phyloP scores from a whole-genome alignment of 208 protist genomes.

The Leishmania martiniquensis region DNA sequence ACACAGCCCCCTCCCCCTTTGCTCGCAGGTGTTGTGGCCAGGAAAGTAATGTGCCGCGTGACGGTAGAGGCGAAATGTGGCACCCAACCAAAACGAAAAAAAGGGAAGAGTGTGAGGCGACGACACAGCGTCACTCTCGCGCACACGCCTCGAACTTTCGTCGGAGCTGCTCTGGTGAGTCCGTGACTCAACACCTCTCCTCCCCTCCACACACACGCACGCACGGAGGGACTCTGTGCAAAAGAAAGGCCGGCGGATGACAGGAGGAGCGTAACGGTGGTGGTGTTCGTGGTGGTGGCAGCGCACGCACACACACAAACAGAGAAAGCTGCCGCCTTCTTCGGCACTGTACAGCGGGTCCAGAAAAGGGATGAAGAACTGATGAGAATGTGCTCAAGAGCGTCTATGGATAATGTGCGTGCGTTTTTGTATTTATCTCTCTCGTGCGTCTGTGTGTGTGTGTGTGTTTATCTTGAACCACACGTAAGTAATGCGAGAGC shows the following conservation, averaged over 20 bases:
- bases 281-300: too few species aligned
- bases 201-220: neutral
- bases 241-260: neutral
- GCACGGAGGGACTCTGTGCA: neutral
- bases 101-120: neutral
- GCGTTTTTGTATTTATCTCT: neutral
- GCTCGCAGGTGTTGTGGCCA: neutral
- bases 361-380: too few species aligned
- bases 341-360: too few species aligned
- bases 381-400: neutral
- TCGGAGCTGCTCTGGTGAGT: neutral
- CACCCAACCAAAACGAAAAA: neutral
- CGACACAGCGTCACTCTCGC: slow-evolving; percentile 3
- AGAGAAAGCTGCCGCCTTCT: neutral
- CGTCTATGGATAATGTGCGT: neutral
- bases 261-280: neutral
- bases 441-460: neutral
- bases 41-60: neutral
- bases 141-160: neutral
- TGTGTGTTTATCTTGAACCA: neutral
- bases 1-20: neutral
- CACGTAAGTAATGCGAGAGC: neutral
- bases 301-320: neutral
- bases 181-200: neutral
- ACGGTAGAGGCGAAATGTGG: neutral